A percentile compares a stretch with the other conserved stretches of the same genome.
These are phyloP conservation scores for Botrytis sinoallii DNA, from an alignment of 2,329 filamentous ascomycete genomes.

Conservation along the genomic window DNA sequence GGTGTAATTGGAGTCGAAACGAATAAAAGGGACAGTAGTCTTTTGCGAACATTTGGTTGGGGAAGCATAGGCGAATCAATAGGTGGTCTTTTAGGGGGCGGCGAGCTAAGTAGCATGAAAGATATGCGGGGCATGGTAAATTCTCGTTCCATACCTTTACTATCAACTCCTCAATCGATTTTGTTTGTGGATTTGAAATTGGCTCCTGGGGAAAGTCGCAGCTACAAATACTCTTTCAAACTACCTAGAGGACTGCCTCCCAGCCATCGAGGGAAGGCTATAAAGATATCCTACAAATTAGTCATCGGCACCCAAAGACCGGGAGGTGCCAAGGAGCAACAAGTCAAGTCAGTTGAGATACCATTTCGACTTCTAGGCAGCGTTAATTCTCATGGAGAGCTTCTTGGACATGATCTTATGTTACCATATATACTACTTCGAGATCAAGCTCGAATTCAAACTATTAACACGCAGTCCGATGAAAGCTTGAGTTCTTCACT, in stretches of 20 bases:
- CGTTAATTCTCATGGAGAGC: constrained; percentile 83
- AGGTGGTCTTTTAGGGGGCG: constrained; percentile 79
- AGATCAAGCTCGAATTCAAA: constrained; percentile 61
- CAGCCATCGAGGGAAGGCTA: constrained; percentile 83
- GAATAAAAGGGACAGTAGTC: constrained; percentile 70
- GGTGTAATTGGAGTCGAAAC: constrained; percentile 79
- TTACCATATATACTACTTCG: constrained; percentile 85
- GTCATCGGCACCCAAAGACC: constrained; percentile 88
- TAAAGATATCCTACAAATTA: constrained; percentile 89
- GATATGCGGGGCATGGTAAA: constrained; percentile 89
- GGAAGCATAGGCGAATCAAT: constrained; percentile 83
- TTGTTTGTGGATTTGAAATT: constrained; percentile 91
- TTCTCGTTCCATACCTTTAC: constrained; percentile 80
- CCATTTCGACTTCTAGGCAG: constrained; percentile 92
- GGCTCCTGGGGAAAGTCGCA: constrained; percentile 81
- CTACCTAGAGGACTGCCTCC: constrained; percentile 88
- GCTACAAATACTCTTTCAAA: constrained; percentile 82
- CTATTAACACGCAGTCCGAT: constrained; percentile 27
- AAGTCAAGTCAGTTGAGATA: constrained; percentile 85
- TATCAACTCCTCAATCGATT: constrained; percentile 95
- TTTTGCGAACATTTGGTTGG: constrained; percentile 85
- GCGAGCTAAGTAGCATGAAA: constrained; percentile 87
- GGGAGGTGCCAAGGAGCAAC: constrained; percentile 72
- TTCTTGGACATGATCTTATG: constrained; percentile 92
- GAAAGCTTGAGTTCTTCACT: constrained; percentile 16